These are phyloP conservation scores for Ogataea zsoltii DNA, from an alignment of 805 yeast genomes.

Conservation along the genomic window DNA sequence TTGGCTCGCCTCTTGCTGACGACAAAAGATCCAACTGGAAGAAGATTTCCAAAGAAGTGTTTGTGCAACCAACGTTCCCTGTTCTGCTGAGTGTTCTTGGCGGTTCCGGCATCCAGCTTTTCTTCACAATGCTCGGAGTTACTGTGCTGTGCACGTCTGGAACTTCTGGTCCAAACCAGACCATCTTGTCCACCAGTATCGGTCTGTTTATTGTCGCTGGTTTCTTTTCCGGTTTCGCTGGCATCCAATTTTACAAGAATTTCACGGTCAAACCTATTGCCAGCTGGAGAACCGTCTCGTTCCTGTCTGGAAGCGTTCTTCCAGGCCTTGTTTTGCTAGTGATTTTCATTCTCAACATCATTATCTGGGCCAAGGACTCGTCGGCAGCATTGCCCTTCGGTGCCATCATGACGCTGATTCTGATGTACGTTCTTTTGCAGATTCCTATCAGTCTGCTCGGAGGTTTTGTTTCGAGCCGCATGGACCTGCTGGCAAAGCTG, in stretches of 20 bases:
- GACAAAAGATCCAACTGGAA: conserved; percentile 47
- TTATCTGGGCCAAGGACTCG: conserved; percentile 76
- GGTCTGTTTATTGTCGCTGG: conserved; percentile 68
- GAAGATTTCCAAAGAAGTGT: conserved; percentile 52
- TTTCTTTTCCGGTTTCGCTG: conserved; percentile 69
- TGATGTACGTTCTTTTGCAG: conserved; percentile 63
- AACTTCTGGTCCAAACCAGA: conserved; percentile 61
- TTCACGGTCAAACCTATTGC: conserved; percentile 45
- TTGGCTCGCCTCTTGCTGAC: conserved; percentile 7
- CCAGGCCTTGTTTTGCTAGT: conserved; percentile 50
- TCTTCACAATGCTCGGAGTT: conserved; percentile 64
- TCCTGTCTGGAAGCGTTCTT: conserved; percentile 49
- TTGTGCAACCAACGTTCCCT: conserved; percentile 50
- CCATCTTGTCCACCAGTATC: conserved; percentile 61
- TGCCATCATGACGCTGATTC: conserved; percentile 60
- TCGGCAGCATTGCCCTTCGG: conserved; percentile 79
- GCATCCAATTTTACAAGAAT: conserved; percentile 61
- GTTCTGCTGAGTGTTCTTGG: conserved; percentile 54
- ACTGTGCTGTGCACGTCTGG: conserved; percentile 58
- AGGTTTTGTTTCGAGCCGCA: conserved; percentile 45
- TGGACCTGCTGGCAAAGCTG: conserved; percentile 23
- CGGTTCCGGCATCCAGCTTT: conserved; percentile 75
- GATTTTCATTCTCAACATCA: conserved; percentile 57
- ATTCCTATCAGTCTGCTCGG: conserved; percentile 77
- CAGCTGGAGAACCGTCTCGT: conserved; percentile 41